phyloP scores from a whole-genome alignment of 139 green algal species.

The Auxenochlorella pyrenoidosa region DNA sequence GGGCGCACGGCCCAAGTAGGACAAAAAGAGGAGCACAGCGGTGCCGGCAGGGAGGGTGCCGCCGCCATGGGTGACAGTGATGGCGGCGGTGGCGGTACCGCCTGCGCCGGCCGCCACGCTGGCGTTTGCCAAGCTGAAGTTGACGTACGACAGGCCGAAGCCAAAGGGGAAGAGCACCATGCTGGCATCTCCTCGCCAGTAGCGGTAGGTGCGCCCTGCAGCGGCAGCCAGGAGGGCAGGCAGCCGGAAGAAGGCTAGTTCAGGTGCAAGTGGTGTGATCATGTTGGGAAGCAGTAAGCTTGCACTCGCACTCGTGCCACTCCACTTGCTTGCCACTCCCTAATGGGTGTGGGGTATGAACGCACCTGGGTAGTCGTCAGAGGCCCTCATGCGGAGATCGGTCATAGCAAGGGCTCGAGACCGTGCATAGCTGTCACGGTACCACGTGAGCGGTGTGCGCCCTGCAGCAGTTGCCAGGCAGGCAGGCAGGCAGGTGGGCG shows the following conservation, averaged over 20 bases:
- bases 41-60: not conserved
- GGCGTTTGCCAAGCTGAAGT: constrained; percentile 16
- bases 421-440: not conserved
- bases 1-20: not conserved
- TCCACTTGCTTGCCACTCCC: too few species aligned
- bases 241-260: not conserved
- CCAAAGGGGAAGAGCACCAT: constrained; percentile 43
- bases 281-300: not conserved
- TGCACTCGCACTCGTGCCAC: not conserved
- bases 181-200: not conserved
- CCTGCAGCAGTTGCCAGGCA: constrained; percentile 10
- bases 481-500: not conserved
- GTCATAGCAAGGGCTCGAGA: constrained; percentile 1
- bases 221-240: not conserved
- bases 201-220: constrained; percentile 45
- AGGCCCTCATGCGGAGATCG: constrained; percentile 45
- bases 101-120: not conserved
- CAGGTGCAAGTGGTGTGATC: not conserved
- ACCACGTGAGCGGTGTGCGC: not conserved
- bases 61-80: not conserved
- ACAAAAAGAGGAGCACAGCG: not conserved
- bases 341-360: too few species aligned
- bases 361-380: not conserved
- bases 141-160: constrained; percentile 48
- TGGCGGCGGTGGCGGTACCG: not conserved